Evolutionary conservation across 305 asterid genomes (phyloP).

Genomic region (Ruellia speciosa): DNA sequence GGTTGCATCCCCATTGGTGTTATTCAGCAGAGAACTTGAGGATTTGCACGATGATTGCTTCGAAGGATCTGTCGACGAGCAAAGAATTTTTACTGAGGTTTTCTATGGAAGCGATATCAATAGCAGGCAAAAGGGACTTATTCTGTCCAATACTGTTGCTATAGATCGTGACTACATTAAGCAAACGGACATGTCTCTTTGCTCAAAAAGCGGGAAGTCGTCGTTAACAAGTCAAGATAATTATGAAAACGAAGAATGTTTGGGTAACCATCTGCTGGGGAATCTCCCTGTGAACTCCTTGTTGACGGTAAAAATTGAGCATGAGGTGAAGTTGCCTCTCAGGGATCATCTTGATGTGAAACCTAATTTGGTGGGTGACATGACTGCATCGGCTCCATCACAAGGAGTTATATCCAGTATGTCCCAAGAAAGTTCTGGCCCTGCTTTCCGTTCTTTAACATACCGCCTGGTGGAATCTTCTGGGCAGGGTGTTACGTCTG

Average conservation of each 20-base stretch:
- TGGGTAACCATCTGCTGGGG: constrained; percentile 28
- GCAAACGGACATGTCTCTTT: constrained; percentile 33
- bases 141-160: constrained; percentile 35
- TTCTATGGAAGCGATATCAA: constrained; percentile 39
- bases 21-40: constrained; percentile 48
- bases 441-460: constrained; percentile 26
- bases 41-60: constrained; percentile 41
- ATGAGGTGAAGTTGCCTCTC: constrained; percentile 29
- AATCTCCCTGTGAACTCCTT: constrained; percentile 28
- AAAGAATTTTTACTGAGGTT: constrained; percentile 50
- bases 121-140: constrained; percentile 32
- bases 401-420: constrained; percentile 32
- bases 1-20: constrained; percentile 11
- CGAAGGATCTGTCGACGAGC: constrained; percentile 60
- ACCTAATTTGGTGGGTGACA: constrained; percentile 31
- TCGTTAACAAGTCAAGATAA: constrained; percentile 46
- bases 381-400: constrained; percentile 33
- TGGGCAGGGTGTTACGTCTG: constrained; percentile 45
- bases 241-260: constrained; percentile 34
- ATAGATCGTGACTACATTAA: constrained; percentile 29
- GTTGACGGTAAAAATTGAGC: constrained; percentile 26
- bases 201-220: constrained; percentile 52
- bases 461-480: constrained; percentile 75
- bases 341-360: constrained; percentile 33
- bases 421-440: constrained; percentile 29